Base-by-base conservation (phyloP, 371 early-diverging fungal species). In the Mucor ambiguus region DNA sequence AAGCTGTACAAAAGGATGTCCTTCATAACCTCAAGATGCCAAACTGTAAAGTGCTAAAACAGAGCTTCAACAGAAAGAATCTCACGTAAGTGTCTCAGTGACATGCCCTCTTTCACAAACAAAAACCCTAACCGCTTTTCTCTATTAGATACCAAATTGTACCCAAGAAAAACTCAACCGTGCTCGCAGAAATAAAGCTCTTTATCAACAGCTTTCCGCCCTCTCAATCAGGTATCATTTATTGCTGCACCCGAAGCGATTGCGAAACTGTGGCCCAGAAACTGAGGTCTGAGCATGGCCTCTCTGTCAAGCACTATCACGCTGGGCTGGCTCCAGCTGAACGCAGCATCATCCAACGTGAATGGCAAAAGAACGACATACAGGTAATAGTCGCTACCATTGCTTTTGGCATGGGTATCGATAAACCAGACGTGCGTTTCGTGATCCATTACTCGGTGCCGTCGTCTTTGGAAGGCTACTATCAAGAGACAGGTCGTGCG, bases 341-440 rank as follows among this genome's bases (percentile, higher is more conserved):
- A 59, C 85, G 99, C 16, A 69, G 75, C n/a, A 70, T 77, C 1
- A 84, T 97, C 4, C 99, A 99, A 79, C 72, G 83, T 22, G 88
- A 87, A 14, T 99, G 99, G 99, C 92, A 92, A 69, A 71, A 67
- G 3, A 93, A 92, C 30, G 68, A 76, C 22, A 73, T 95, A 4
- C 85, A 93, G 52, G 90, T 99, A 9, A 97, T 99, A 69, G 97
- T 98, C 3, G 99, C 99, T 0, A 99, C 99, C 0, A 90, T 99
- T 44, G 99, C 99, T 0, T 99, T 99, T 82, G 98, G 99, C 14
- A 95, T 97, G 96, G 97, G 99, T 4, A 99, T 99, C 55, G 99
- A 99, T 83, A 99, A 99, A 80, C 80, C 96, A 18, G 96, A 99
- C 70, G 99, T 99, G 14, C 93, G 99, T 2, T 99, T 94, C 78